Evolutionary conservation across 1,284 basidiomycete genomes (phyloP).

Genomic region (Boletellus dicymbophilus): DNA sequence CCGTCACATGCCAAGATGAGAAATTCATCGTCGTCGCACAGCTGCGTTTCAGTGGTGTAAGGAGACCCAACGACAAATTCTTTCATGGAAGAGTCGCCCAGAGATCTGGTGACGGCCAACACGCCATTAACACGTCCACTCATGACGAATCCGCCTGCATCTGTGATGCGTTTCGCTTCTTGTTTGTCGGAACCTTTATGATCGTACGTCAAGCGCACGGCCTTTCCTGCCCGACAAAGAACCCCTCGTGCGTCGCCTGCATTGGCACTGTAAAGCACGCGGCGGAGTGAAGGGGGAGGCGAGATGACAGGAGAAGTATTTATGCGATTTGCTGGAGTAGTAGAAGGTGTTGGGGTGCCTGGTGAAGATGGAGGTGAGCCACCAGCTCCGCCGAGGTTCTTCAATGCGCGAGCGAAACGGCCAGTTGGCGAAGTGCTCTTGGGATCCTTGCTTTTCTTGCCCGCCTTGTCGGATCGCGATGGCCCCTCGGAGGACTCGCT

Average conservation of each 20-base stretch:
- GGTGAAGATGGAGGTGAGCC: constrained; percentile 42
- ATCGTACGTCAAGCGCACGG: constrained; percentile 95
- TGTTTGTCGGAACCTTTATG: constrained; percentile 98
- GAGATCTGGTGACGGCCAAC: constrained; percentile 92
- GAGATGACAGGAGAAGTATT: constrained; percentile 37
- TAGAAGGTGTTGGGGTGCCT: constrained; percentile 18
- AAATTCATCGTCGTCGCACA: constrained; percentile 92
- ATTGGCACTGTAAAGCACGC: constrained; percentile 95
- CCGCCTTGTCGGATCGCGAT: constrained; percentile 37
- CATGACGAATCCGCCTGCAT: constrained; percentile 98
- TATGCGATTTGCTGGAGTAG: constrained; percentile 13
- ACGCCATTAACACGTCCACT: constrained; percentile 98
- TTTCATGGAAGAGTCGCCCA: constrained; percentile 99
- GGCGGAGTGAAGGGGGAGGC: constrained; percentile 54
- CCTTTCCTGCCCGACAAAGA: constrained; percentile 86
- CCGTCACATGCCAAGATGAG: constrained; percentile 98
- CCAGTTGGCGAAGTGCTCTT: constrained; percentile 46
- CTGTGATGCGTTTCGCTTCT: constrained; percentile 96
- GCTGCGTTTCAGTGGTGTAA: constrained; percentile 95
- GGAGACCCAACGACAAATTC: constrained; percentile 98
- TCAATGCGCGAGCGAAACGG: constrained; percentile 59
- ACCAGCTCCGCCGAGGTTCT: constrained; percentile 48
- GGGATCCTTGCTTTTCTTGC: constrained; percentile 37
- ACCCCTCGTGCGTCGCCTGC: constrained; percentile 94
- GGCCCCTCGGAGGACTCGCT: constrained; percentile 36